These are phyloP conservation scores for Neovahlkampfia damariscottae DNA, from an alignment of 78 protist species.

Conservation along the genomic window DNA sequence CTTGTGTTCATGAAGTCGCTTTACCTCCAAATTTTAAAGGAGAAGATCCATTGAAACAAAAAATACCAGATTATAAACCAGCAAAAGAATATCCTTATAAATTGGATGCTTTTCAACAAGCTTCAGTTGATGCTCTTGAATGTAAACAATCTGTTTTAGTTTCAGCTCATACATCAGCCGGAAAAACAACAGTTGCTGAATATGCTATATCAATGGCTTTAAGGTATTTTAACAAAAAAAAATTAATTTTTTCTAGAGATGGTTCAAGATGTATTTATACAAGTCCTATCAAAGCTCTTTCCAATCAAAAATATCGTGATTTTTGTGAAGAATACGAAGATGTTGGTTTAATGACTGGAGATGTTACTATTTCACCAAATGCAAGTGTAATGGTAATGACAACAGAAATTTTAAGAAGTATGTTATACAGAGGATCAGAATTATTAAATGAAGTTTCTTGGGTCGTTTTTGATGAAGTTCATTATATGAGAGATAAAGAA, in stretches of 20 bases:
- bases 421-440: constrained; percentile 95
- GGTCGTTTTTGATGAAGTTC: constrained; percentile 85
- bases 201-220: constrained; percentile 68
- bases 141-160: constrained; percentile 78
- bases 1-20: constrained; percentile 32
- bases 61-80: background rate
- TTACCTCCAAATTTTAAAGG: constrained; percentile 15
- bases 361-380: constrained; percentile 51
- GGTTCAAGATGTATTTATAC: constrained; percentile 67
- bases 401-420: constrained; percentile 79
- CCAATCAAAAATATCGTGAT: constrained; percentile 73
- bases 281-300: constrained; percentile 81
- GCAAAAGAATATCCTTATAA: constrained; percentile 31
- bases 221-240: too few species aligned
- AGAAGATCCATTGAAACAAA: background rate
- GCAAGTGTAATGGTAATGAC: constrained; percentile 66
- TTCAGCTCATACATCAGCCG: constrained; percentile 97
- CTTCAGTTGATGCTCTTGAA: constrained; percentile 17
- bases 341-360: constrained; percentile 90
- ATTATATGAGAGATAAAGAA: constrained; percentile 69
- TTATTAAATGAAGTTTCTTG: constrained; percentile 66
- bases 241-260: too few species aligned
- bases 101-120: constrained; percentile 49
- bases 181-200: constrained; percentile 95
- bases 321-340: constrained; percentile 26